These are phyloP conservation scores for Fusarium citri DNA, from an alignment of 2,329 filamentous ascomycete species.

Conservation along the genomic window DNA sequence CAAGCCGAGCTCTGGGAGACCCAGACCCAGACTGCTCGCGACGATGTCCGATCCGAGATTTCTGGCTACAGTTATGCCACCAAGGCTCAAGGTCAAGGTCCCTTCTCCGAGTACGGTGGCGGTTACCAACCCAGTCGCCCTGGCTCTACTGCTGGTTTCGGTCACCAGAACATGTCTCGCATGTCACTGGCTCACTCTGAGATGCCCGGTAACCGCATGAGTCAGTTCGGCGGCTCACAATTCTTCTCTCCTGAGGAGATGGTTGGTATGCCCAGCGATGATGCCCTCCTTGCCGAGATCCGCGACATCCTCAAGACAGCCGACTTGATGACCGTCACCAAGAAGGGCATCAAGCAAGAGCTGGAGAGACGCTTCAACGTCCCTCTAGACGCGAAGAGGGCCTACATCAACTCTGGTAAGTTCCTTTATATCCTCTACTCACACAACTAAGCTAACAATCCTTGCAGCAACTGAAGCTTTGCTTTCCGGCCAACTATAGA, in stretches of 20 bases:
- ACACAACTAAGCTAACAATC: constrained; percentile 31
- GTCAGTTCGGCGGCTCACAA: constrained; percentile 70
- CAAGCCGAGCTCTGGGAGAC: constrained; percentile 98
- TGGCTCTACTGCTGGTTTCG: constrained; percentile 64
- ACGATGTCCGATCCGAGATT: constrained; percentile 84
- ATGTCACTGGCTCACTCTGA: constrained; percentile 86
- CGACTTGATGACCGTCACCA: constrained; percentile 97
- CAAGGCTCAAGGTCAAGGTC: constrained; percentile 74
- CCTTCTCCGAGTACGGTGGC: constrained; percentile 77
- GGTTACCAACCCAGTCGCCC: constrained; percentile 70
- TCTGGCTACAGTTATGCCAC: constrained; percentile 97
- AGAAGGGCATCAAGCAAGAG: constrained; percentile 97
- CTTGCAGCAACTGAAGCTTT: constrained; percentile 78
- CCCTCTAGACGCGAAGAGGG: constrained; percentile 84
- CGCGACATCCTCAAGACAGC: constrained; percentile 90
- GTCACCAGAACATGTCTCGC: constrained; percentile 66
- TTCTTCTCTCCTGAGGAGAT: constrained; percentile 75
- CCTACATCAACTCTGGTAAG: constrained; percentile 93
- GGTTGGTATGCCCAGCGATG: constrained; percentile 83
- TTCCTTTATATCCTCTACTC: not conserved
- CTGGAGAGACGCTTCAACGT: constrained; percentile 91
- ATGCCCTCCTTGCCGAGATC: constrained; percentile 92
- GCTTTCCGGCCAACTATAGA: constrained; percentile 79
- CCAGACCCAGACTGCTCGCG: constrained; percentile 85
- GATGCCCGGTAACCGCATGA: constrained; percentile 68